phyloP scores from a whole-genome alignment of 179 eudicot species.

The Spinacia oleracea region DNA sequence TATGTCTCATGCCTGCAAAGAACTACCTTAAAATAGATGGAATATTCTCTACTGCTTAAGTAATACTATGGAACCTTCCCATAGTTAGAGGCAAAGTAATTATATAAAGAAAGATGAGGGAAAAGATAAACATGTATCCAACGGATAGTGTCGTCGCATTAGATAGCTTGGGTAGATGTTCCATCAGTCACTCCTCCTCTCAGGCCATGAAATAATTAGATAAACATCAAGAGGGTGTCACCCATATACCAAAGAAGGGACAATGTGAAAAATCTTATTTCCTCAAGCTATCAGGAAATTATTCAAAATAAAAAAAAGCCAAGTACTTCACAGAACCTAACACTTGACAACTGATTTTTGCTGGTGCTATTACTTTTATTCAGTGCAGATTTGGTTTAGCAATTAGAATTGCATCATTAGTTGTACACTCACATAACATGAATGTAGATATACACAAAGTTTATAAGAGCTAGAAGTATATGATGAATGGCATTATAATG shows the following conservation, averaged over 20 bases:
- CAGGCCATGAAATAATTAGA: background rate
- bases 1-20: constrained; percentile 87
- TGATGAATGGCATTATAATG: background rate
- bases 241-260: background rate
- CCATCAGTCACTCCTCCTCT: constrained; percentile 60
- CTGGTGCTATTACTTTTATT: background rate
- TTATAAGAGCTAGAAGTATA: background rate
- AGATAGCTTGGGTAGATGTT: constrained; percentile 76
- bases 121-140: constrained; percentile 85
- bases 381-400: no score
- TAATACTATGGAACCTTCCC: constrained; percentile 90
- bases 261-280: background rate
- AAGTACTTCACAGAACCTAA: background rate
- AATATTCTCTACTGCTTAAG: constrained; percentile 82
- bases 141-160: constrained; percentile 95
- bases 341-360: background rate
- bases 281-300: background rate
- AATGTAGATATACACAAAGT: no score
- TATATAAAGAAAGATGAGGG: constrained; percentile 71
- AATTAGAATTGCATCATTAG: no score
- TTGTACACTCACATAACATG: no score
- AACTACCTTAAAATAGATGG: constrained; percentile 89
- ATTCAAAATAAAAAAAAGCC: background rate
- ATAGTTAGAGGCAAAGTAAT: constrained; percentile 77
- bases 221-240: background rate